Evolutionary conservation across 352 stramenopile genomes (phyloP), one percentile per base, ranked within the genome.

Genomic region (Phytophthora quininea): DNA sequence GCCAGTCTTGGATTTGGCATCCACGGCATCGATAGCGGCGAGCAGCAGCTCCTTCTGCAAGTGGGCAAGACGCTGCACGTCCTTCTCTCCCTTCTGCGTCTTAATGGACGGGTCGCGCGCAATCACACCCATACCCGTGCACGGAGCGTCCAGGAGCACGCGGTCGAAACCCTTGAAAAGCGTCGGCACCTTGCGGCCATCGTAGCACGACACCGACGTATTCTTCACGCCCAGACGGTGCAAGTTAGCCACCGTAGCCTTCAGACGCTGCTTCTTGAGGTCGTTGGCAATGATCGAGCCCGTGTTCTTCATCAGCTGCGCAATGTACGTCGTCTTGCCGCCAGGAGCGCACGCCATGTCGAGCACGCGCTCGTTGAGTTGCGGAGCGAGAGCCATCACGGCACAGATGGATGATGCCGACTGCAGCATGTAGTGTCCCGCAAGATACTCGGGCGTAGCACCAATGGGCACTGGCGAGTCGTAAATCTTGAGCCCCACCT

Each of bases 401-500:
- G 98, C 96, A 75, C 97, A 99, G 76, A 99, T 99, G 0, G 97
- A 99, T 31, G 97, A 98, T 5, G 98, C 98, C 62, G 95, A 98
- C 74, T 99, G 97, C 54, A 99, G 91, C 97, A 99, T 99, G 86
- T 99, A 99, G 80, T 99, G 97, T 12, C 98, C 98, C 1, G 97
- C 96, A 38, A 99, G 89, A 86, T 99, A 99, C 79, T 99, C 98
- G 15, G 98, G 98, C 54, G 98, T 99, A 2, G 98, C 98, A 58
- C 98, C 98, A 77, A 99, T 99, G 2, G 98, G 98, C 50, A 99
- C 97, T 7, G 92, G 91, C 67, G 90, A 98, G 74, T 99, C 97
- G 74, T 98, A 98, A 68, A 99, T 99, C 78, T 99, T 99, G 32
- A 99, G 79, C 24, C 97, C 97, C 40, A 99, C 97, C 82, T 99